Percentiles rank a stretch among this genome's conserved stretches.
These are phyloP conservation scores for Setaria viridis DNA, from an alignment of 202 grass and related monocot species.

Conservation along the genomic window DNA sequence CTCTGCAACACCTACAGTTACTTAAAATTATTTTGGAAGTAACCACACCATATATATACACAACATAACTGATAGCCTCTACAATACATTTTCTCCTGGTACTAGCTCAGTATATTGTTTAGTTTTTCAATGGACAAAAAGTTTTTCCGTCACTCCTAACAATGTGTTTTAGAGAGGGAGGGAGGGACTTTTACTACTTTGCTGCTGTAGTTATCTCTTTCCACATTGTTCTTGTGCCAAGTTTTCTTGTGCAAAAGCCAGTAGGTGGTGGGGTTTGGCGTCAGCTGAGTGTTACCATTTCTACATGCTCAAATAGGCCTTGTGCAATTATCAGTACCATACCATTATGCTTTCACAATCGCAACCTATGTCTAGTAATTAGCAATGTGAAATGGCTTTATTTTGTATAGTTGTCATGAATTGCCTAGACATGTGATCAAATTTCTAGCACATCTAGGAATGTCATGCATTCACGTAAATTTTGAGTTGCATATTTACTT, in stretches of 20 bases:
- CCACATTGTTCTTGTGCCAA: not conserved
- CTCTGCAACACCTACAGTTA: not conserved
- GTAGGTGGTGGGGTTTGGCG: not conserved
- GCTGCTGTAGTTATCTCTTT: not conserved
- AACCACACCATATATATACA: not conserved
- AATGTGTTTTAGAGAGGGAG: not conserved
- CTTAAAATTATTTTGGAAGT: not conserved
- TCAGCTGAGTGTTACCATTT: not conserved
- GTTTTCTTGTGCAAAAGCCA: not conserved
- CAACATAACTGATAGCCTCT: not conserved
- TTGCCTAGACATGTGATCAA: not conserved
- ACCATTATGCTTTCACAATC: not conserved
- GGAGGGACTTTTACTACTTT: too few species aligned
- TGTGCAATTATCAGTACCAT: not conserved
- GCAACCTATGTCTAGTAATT: not conserved
- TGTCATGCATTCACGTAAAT: not conserved
- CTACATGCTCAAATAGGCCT: not conserved
- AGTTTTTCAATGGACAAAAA: not conserved
- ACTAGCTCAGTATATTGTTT: not conserved
- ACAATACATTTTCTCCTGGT: not conserved
- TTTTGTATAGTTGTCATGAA: not conserved
- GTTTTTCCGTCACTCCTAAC: too few species aligned
- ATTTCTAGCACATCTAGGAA: not conserved
- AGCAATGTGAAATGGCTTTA: not conserved
- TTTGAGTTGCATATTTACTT: slow-evolving; percentile 11